These are phyloP conservation scores for Styphnolobium japonicum DNA, from an alignment of 306 rosid species.

Conservation along the genomic window DNA sequence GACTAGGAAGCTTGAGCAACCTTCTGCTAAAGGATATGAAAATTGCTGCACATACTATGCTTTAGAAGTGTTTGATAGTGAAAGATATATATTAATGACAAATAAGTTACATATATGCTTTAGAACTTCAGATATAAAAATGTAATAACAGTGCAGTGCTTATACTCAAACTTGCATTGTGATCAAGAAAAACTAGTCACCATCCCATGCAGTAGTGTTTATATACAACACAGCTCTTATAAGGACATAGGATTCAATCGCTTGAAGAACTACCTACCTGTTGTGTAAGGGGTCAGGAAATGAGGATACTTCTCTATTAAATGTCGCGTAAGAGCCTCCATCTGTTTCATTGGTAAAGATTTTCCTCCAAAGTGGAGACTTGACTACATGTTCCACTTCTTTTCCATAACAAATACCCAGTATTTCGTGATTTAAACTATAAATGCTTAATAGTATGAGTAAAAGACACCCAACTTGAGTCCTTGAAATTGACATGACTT, in stretches of 20 bases:
- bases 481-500: slow-evolving; percentile 44
- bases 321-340: slow-evolving; percentile 34
- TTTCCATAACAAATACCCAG: slow-evolving; percentile 36
- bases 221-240: not conserved
- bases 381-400: slow-evolving; percentile 20
- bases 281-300: slow-evolving; percentile 82
- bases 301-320: slow-evolving; percentile 66
- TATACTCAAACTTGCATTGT: not conserved
- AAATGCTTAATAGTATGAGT: slow-evolving; percentile 35
- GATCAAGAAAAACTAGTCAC: not conserved
- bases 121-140: not conserved
- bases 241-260: not conserved
- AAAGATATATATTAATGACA: not conserved
- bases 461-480: slow-evolving; percentile 33
- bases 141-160: not conserved
- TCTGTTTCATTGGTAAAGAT: slow-evolving; percentile 14
- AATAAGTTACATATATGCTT: not conserved
- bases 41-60: not conserved
- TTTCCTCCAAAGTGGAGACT: slow-evolving; percentile 28
- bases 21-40: not conserved
- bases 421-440: slow-evolving; percentile 23
- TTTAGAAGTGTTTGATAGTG: not conserved
- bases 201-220: not conserved
- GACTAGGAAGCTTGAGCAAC: not conserved
- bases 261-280: slow-evolving; percentile 47